A percentile compares a stretch with the other conserved stretches of the same genome.
These are phyloP conservation scores for Ustilago tritici DNA, from an alignment of 1,284 basidiomycete species.

Conservation along the genomic window DNA sequence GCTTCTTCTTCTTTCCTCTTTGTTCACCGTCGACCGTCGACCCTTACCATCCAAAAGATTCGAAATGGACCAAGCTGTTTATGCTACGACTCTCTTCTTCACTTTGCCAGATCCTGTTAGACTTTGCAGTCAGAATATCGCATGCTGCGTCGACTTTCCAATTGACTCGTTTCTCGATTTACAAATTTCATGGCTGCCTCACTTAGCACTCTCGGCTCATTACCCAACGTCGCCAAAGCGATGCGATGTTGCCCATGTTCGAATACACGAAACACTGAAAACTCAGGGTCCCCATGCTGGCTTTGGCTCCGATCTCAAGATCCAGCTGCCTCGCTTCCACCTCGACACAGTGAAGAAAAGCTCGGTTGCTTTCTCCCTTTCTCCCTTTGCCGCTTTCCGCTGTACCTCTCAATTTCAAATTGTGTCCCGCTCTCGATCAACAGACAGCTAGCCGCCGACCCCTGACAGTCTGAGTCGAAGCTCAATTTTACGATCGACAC, in stretches of 20 bases:
- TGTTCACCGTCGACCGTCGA: background rate
- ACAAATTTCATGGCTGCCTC: background rate
- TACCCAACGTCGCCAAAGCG: conserved; percentile 2
- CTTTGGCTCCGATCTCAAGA: conserved; percentile 1
- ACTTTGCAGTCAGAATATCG: background rate
- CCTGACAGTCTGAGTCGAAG: background rate
- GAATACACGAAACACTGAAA: too few species aligned
- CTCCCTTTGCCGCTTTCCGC: conserved; percentile 5
- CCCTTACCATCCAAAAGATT: background rate
- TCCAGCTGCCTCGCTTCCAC: conserved; percentile 13
- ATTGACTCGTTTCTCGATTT: background rate
- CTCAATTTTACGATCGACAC: conserved; percentile 3
- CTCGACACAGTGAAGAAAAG: background rate
- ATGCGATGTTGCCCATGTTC: background rate
- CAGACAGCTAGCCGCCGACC: background rate
- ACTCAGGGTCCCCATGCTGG: background rate
- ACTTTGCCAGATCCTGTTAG: background rate
- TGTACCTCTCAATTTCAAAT: conserved; percentile 3
- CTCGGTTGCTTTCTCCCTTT: background rate
- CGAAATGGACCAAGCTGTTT: background rate
- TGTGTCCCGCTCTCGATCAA: conserved; percentile 6
- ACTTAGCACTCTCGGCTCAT: background rate
- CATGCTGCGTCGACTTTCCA: background rate
- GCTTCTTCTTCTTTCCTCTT: background rate
- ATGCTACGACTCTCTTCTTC: background rate